Percentiles rank a stretch among this genome's conserved stretches.
Conservation (phyloP, 1,284 basidiomycete genomes). For the Sporisorium scitamineum region DNA sequence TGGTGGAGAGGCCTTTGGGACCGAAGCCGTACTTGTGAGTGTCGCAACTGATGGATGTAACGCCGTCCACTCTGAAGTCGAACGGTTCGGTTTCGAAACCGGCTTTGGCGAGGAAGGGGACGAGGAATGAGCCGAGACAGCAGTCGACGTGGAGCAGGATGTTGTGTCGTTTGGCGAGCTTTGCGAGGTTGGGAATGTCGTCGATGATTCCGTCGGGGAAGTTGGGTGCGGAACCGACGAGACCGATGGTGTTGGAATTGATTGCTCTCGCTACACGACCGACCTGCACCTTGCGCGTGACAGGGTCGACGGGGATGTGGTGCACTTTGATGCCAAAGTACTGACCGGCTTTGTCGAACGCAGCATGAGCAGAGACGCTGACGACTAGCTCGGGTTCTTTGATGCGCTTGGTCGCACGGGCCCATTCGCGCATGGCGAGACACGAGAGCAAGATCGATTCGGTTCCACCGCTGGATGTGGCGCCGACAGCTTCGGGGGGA, state of each 20-base stretch:
- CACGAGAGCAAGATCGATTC: slow-evolving; percentile 95
- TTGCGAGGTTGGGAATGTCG: slow-evolving; percentile 83
- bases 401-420: slow-evolving; percentile 83
- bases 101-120: slow-evolving; percentile 65
- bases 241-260: slow-evolving; percentile 72
- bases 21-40: slow-evolving; percentile 70
- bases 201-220: slow-evolving; percentile 73
- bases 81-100: slow-evolving; percentile 64
- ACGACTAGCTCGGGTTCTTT: slow-evolving; percentile 93
- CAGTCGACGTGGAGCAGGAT: slow-evolving; percentile 84
- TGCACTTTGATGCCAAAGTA: slow-evolving; percentile 95
- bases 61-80: slow-evolving; percentile 67
- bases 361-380: slow-evolving; percentile 87
- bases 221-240: slow-evolving; percentile 90
- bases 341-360: slow-evolving; percentile 90
- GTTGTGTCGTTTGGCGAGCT: slow-evolving; percentile 80
- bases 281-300: slow-evolving; percentile 84
- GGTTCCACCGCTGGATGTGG: slow-evolving; percentile 94
- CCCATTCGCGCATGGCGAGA: slow-evolving; percentile 96
- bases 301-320: slow-evolving; percentile 83
- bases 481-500: slow-evolving; percentile 80
- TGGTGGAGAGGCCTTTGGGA: slow-evolving; percentile 65
- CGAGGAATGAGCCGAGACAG: slow-evolving; percentile 70
- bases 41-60: slow-evolving; percentile 67
- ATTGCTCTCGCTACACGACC: slow-evolving; percentile 78